A percentile compares a stretch with the other conserved stretches of the same genome.
These are phyloP conservation scores for Flaveria sonorensis DNA, from an alignment of 129 eudicot genomes.

Conservation along the genomic window DNA sequence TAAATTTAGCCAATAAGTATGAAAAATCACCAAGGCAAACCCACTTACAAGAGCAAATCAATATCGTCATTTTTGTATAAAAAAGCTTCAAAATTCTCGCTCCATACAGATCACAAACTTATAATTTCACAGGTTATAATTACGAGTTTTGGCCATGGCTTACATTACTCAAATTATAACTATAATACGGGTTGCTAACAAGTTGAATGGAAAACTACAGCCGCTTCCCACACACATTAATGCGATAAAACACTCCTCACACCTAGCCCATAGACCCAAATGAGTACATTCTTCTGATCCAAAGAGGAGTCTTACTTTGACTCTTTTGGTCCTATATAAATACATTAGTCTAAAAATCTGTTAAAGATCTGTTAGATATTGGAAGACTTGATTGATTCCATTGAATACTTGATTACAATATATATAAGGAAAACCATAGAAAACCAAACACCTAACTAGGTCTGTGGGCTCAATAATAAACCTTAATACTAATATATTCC, in stretches of 20 bases:
- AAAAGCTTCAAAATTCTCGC: conserved; percentile 2
- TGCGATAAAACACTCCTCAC: not conserved
- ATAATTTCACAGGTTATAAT: not conserved
- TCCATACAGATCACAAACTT: not conserved
- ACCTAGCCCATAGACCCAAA: not conserved
- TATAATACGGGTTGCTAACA: not conserved
- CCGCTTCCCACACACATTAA: not conserved
- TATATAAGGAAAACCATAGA: too few relatives aligned
- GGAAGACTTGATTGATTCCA: too few relatives aligned
- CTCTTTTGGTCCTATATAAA: not conserved
- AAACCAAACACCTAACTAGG: too few relatives aligned
- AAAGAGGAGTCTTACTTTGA: not conserved
- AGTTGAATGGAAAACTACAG: not conserved
- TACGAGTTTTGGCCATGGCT: conserved; percentile 9
- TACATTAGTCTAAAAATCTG: too few relatives aligned
- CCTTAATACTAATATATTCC: too few relatives aligned
- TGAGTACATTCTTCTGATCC: not conserved
- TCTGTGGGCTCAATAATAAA: too few relatives aligned
- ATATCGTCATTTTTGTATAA: not conserved
- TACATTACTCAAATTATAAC: not conserved
- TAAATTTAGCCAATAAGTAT: not conserved
- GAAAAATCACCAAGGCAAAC: not conserved
- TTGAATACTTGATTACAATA: too few relatives aligned
- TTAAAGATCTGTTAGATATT: too few relatives aligned
- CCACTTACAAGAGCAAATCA: conserved; percentile 5